These are phyloP conservation scores for Marasmius oreades DNA, from an alignment of 1,284 basidiomycete species.

Conservation along the genomic window DNA sequence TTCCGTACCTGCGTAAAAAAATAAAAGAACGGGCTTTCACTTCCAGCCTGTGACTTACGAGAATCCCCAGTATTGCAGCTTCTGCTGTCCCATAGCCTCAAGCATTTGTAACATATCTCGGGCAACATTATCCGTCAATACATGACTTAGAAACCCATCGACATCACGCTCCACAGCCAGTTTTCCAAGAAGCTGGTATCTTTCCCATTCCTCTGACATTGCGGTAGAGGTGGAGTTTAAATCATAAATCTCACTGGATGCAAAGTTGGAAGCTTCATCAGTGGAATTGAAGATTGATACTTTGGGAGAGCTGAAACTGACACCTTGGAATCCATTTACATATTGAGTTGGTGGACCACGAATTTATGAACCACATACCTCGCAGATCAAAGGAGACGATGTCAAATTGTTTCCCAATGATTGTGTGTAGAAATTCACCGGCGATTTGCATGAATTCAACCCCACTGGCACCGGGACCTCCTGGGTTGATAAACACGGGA, in stretches of 20 bases:
- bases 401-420: slow-evolving; percentile 45
- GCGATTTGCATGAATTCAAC: slow-evolving; percentile 27
- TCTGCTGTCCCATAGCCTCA: slow-evolving; percentile 38
- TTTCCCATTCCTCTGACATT: slow-evolving; percentile 17
- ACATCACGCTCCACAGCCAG: slow-evolving; percentile 29
- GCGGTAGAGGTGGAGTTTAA: slow-evolving; percentile 23
- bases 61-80: slow-evolving; percentile 53
- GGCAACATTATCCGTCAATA: slow-evolving; percentile 42
- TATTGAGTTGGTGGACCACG: no score
- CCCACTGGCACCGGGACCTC: slow-evolving; percentile 48
- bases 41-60: slow-evolving; percentile 29
- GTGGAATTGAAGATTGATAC: slow-evolving; percentile 30
- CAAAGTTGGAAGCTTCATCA: slow-evolving; percentile 29
- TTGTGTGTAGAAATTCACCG: slow-evolving; percentile 27
- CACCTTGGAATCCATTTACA: slow-evolving; percentile 18
- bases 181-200: slow-evolving; percentile 28
- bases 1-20: slow-evolving; percentile 35
- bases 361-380: slow-evolving; percentile 16
- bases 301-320: slow-evolving; percentile 31
- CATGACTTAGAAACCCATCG: slow-evolving; percentile 29
- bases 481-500: slow-evolving; percentile 48
- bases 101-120: slow-evolving; percentile 48
- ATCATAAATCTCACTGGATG: slow-evolving; percentile 13
- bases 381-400: slow-evolving; percentile 49
- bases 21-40: background rate